Evolutionary conservation across 164 flowering plant species (phyloP), one percentile per base, ranked within the genome.

Genomic region (Nymphaea thermarum): DNA sequence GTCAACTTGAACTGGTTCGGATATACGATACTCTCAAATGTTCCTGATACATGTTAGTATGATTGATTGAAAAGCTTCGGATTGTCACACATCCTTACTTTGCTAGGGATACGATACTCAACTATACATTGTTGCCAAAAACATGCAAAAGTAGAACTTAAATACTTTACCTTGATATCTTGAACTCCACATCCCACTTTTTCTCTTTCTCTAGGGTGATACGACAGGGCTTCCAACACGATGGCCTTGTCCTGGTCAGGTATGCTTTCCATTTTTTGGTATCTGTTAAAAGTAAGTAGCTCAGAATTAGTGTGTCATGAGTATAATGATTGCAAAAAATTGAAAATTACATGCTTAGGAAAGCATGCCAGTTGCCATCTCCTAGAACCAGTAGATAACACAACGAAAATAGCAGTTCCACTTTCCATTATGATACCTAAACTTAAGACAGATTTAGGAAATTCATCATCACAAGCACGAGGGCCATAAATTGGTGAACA

Each of bases 141-240:
- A 53, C 18, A 36, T n/a, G 16, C 53, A 43, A 18, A 42, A 25
- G 36, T 25, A 25, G 36, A 8, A 14, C 25, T 10, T 2, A 11
- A 15, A 15, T 15, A 10, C 5, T 67, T 74, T 78, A 88, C 98
- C 95, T 90, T 86, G 42, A 91, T 86, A 10, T 82, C 80, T 57
- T 77, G 68, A 14, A 72, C 76, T 65, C 96, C 99, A 73, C 64
- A 11, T 61, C 96, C 98, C 63, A 90, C 66, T 77, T 94, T 94
- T 61, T 81, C 85, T 5, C 74, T 69, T 44, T 75, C 64, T 43
- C 70, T 81, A 25, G 99, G 99, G 74, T 94, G 99, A 74, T 81
- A 88, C 44, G 44, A 63, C 43, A 94, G 72, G 43, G 92, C 96
- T 73, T 51, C 76, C 83, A 77, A 71, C 77, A 86, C 65, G 11